These are phyloP conservation scores for Akanthomyces dipterigenus DNA, from an alignment of 2,329 filamentous ascomycete species.

Conservation along the genomic window DNA sequence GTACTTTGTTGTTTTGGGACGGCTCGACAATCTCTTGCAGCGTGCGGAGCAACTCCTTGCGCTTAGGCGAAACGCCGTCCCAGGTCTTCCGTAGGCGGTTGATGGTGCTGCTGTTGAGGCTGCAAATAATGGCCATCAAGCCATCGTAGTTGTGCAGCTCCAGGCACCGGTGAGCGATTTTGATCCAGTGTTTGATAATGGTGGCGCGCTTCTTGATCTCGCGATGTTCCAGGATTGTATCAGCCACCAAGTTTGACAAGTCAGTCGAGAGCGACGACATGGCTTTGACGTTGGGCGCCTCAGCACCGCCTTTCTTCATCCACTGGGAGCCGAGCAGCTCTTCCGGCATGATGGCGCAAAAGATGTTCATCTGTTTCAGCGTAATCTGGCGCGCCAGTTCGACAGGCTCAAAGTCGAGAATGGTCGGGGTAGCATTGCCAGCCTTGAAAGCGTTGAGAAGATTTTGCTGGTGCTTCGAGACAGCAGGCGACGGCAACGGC, in stretches of 20 bases:
- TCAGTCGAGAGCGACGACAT: conserved; percentile 93
- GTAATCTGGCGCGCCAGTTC: conserved; percentile 91
- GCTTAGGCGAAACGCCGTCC: conserved; percentile 80
- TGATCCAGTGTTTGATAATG: conserved; percentile 97
- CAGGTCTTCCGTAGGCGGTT: conserved; percentile 83
- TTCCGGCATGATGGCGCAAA: conserved; percentile 85
- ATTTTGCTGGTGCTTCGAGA: conserved; percentile 71
- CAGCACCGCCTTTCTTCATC: conserved; percentile 77
- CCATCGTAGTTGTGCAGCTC: conserved; percentile 95
- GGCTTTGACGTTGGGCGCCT: conserved; percentile 82
- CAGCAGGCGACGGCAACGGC: conserved; percentile 59
- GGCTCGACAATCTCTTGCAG: conserved; percentile 84
- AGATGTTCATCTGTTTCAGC: conserved; percentile 83
- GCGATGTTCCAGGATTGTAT: conserved; percentile 81
- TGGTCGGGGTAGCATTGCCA: conserved; percentile 61
- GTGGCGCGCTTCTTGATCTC: conserved; percentile 87
- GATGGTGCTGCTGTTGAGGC: conserved; percentile 86
- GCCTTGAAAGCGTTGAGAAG: conserved; percentile 67
- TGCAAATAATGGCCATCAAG: conserved; percentile 94
- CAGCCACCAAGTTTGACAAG: conserved; percentile 83
- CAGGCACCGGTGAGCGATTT: conserved; percentile 78
- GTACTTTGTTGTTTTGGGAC: conserved; percentile 80
- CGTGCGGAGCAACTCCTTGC: conserved; percentile 69
- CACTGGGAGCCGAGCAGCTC: conserved; percentile 89
- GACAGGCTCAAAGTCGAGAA: conserved; percentile 85